phyloP scores from a whole-genome alignment of 352 stramenopile species.

The Globisporangium barbulae region DNA sequence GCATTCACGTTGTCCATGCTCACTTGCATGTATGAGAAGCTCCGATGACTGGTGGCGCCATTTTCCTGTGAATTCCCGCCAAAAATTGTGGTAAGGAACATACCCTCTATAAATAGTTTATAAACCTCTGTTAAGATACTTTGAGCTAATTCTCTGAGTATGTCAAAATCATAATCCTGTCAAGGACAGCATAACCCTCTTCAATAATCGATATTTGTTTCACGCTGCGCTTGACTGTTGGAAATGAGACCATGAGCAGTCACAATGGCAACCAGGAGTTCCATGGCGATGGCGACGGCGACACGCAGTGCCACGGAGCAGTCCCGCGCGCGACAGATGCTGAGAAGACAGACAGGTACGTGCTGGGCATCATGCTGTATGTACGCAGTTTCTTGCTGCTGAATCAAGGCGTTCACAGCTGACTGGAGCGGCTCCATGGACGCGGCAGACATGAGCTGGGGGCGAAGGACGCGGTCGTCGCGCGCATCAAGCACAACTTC shows the following conservation, averaged over 20 bases:
- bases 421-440: too few species aligned
- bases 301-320: neutral
- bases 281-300: neutral
- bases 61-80: neutral
- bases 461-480: constrained; percentile 22
- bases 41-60: neutral
- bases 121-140: neutral
- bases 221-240: neutral
- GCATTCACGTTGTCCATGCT: neutral
- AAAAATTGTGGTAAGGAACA: neutral
- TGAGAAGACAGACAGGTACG: neutral
- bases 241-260: constrained; percentile 17
- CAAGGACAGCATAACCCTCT: too few species aligned
- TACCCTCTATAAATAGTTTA: neutral
- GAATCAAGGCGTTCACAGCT: neutral
- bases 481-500: constrained; percentile 60
- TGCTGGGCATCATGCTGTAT: neutral
- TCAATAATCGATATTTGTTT: neutral
- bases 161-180: neutral
- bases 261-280: constrained; percentile 13
- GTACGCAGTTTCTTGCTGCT: neutral
- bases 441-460: neutral
- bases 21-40: neutral
- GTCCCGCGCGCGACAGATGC: neutral
- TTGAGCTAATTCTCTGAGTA: neutral